phyloP scores from a whole-genome alignment of 176 grass and related monocot species.

The sorghum (Sorghum bicolor) region DNA sequence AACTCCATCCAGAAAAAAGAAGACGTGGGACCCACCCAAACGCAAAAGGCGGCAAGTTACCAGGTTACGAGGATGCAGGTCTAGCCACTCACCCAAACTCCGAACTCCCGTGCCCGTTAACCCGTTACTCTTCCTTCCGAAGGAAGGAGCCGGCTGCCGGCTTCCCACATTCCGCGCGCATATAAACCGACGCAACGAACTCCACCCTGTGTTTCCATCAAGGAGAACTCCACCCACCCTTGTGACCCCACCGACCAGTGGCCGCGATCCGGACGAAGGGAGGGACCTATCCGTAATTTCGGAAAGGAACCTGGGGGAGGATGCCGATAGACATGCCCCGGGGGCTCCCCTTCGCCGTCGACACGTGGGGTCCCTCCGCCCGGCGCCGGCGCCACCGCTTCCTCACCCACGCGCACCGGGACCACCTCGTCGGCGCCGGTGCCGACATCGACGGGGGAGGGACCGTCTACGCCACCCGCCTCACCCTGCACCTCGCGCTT shows the following conservation, averaged over 20 bases:
- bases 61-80: background rate
- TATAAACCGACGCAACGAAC: slow-evolving; percentile 17
- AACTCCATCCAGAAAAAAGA: too few species aligned
- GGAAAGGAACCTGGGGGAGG: background rate
- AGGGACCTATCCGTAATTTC: background rate
- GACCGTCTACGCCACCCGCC: slow-evolving; percentile 62
- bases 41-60: background rate
- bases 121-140: slow-evolving; percentile 20
- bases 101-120: background rate
- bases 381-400: slow-evolving; percentile 58
- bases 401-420: slow-evolving; percentile 75
- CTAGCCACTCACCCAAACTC: too few species aligned
- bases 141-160: slow-evolving; percentile 29
- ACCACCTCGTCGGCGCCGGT: slow-evolving; percentile 54
- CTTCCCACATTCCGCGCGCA: background rate
- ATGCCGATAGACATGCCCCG: slow-evolving; percentile 96
- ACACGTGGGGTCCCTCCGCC: slow-evolving; percentile 65
- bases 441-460: slow-evolving; percentile 7
- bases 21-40: background rate
- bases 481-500: slow-evolving; percentile 56
- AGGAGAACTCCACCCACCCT: background rate
- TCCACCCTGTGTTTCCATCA: background rate
- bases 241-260: background rate
- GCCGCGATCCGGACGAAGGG: background rate
- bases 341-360: slow-evolving; percentile 77